Evolutionary conservation across 192 early-diverging fungal genomes (phyloP).

Genomic region (Rhizophlyctis rosea): DNA sequence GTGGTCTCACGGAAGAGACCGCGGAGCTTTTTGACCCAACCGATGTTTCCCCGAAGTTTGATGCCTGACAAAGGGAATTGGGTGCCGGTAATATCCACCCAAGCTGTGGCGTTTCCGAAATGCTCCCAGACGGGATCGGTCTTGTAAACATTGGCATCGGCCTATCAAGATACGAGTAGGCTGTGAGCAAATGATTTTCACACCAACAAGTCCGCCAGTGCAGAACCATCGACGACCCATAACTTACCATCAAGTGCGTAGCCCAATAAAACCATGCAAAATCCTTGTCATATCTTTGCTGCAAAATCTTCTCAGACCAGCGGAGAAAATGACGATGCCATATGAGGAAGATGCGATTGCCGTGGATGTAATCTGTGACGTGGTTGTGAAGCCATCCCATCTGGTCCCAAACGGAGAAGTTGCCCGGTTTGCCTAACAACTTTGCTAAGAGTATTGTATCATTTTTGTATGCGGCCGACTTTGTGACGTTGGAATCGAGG

Average conservation of each 20-base stretch:
- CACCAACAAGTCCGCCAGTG: too few species aligned
- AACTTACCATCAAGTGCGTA: background rate
- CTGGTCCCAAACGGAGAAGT: background rate
- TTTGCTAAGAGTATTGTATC: too few species aligned
- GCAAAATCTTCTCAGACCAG: background rate
- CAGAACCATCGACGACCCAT: too few species aligned
- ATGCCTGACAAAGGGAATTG: too few species aligned
- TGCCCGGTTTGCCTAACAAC: too few species aligned
- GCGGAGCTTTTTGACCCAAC: background rate
- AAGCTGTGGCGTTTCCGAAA: conserved; percentile 3
- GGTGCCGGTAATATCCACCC: background rate
- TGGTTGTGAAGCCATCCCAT: background rate
- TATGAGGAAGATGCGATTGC: background rate
- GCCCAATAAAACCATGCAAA: background rate
- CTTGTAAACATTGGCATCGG: too few species aligned
- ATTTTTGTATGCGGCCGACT: too few species aligned
- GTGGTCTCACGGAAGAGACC: conserved; percentile 5
- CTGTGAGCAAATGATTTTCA: too few species aligned
- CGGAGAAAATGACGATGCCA: background rate
- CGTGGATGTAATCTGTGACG: background rate
- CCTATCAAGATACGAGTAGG: too few species aligned
- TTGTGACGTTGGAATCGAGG: too few species aligned
- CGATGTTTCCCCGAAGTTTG: background rate
- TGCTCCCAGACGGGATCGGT: conserved; percentile 16
- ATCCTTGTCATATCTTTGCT: background rate